Evolutionary conservation across 208 protist species (phyloP).

Genomic region (Histomonas meleagridis): DNA sequence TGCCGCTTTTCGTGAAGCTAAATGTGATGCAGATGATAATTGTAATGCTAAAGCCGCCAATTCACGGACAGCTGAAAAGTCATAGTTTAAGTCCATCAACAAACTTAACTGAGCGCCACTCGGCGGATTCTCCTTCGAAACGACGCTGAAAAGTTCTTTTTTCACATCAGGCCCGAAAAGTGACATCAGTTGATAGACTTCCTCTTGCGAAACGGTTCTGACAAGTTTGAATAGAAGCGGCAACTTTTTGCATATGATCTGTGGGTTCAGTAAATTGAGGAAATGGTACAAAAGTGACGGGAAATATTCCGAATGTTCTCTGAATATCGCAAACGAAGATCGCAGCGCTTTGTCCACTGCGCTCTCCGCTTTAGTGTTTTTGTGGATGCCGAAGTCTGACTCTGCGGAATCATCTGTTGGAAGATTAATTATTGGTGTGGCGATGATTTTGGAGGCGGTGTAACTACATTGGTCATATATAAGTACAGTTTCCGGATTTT

Average conservation of each 20-base stretch:
- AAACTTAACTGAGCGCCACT: neutral
- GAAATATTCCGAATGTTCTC: too few species aligned
- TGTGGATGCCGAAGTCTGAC: too few species aligned
- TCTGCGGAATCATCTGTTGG: too few species aligned
- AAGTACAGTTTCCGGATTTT: too few species aligned
- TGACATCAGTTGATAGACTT: neutral
- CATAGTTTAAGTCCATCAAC: neutral
- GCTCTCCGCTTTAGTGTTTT: too few species aligned
- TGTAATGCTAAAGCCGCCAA: neutral
- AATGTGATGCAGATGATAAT: neutral
- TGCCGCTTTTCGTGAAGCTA: neutral
- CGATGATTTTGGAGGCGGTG: too few species aligned
- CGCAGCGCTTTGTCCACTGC: too few species aligned
- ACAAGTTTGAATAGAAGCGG: neutral
- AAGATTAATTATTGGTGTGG: too few species aligned
- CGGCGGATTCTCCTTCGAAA: neutral
- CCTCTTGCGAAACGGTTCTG: neutral
- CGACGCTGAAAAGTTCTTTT: neutral
- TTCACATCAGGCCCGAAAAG: neutral
- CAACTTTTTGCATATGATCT: conserved; percentile 2
- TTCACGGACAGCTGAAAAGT: neutral
- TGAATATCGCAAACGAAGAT: too few species aligned
- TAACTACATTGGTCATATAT: too few species aligned
- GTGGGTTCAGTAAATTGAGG: neutral
- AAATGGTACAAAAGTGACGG: neutral